These are phyloP conservation scores for Aphanomyces euteiches DNA, from an alignment of 352 stramenopile species.

Conservation along the genomic window DNA sequence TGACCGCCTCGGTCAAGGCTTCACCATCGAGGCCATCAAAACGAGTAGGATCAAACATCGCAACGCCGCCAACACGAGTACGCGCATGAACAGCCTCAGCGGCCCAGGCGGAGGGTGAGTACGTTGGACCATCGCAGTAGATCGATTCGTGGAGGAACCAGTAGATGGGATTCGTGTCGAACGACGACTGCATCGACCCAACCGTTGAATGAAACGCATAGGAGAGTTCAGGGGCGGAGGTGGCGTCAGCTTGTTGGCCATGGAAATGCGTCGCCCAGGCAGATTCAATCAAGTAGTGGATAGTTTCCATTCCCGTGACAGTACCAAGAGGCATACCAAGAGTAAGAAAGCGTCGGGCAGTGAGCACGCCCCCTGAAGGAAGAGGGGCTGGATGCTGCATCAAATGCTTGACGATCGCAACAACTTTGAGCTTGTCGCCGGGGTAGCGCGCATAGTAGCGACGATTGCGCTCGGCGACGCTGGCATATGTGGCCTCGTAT, in stretches of 20 bases:
- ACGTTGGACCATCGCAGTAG: slow-evolving; percentile 47
- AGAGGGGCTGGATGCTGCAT: slow-evolving; percentile 36
- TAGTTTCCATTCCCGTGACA: slow-evolving; percentile 44
- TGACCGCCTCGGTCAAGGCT: neutral
- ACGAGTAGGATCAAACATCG: slow-evolving; percentile 42
- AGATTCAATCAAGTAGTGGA: slow-evolving; percentile 50
- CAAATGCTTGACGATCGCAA: slow-evolving; percentile 48
- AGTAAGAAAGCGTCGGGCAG: slow-evolving; percentile 56
- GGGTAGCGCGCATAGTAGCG: slow-evolving; percentile 71
- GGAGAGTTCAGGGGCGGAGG: slow-evolving; percentile 35
- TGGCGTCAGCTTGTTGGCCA: slow-evolving; percentile 36
- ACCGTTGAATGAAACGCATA: slow-evolving; percentile 53
- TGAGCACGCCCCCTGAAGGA: slow-evolving; percentile 53
- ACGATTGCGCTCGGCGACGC: slow-evolving; percentile 49
- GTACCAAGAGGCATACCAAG: slow-evolving; percentile 52
- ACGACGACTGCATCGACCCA: slow-evolving; percentile 48
- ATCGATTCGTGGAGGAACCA: slow-evolving; percentile 73
- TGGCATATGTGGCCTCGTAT: slow-evolving; percentile 48
- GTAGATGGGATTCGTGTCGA: slow-evolving; percentile 75
- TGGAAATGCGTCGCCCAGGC: slow-evolving; percentile 39
- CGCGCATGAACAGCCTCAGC: slow-evolving; percentile 29
- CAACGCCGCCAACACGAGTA: slow-evolving; percentile 31
- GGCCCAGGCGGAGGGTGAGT: slow-evolving; percentile 35
- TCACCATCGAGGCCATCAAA: slow-evolving; percentile 32
- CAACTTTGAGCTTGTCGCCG: slow-evolving; percentile 50